Evolutionary conservation across 768 basidiomycete genomes (phyloP).

Genomic region (Dictyophora rubrovolvata): DNA sequence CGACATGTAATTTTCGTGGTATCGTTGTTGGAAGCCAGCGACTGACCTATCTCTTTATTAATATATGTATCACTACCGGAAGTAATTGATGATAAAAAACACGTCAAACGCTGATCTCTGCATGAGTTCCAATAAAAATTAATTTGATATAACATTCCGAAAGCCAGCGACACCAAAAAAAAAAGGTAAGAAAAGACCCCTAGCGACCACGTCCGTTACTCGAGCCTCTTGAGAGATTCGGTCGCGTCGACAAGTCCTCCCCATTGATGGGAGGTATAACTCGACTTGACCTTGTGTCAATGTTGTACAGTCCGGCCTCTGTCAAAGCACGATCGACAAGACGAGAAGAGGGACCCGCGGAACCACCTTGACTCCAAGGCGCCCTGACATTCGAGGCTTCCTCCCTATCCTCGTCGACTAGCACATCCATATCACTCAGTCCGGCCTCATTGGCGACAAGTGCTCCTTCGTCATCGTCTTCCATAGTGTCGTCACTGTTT

Average conservation of each 20-base stretch:
- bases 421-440: conserved; percentile 24
- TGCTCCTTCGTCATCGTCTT: conserved; percentile 42
- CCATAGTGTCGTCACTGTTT: conserved; percentile 44
- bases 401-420: conserved; percentile 17
- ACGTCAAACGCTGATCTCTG: background rate
- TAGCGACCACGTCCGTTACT: conserved; percentile 38
- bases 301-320: conserved; percentile 3
- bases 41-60: too few species aligned
- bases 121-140: too few species aligned
- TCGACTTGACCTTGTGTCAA: conserved; percentile 1
- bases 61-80: background rate
- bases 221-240: conserved; percentile 33
- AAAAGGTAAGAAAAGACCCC: conserved; percentile 7
- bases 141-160: background rate
- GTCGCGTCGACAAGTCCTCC: conserved; percentile 55
- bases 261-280: background rate
- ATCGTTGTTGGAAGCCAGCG: too few species aligned
- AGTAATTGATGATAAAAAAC: background rate
- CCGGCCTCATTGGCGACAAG: conserved; percentile 47
- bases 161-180: conserved; percentile 1
- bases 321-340: conserved; percentile 5
- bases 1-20: too few species aligned
- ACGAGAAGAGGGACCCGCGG: conserved; percentile 2
- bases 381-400: conserved; percentile 7
- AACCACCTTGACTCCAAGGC: background rate